Percentiles rank a stretch among this genome's conserved stretches.
Conservation (phyloP, 768 basidiomycete genomes). For the Kwoniella dendrophila region DNA sequence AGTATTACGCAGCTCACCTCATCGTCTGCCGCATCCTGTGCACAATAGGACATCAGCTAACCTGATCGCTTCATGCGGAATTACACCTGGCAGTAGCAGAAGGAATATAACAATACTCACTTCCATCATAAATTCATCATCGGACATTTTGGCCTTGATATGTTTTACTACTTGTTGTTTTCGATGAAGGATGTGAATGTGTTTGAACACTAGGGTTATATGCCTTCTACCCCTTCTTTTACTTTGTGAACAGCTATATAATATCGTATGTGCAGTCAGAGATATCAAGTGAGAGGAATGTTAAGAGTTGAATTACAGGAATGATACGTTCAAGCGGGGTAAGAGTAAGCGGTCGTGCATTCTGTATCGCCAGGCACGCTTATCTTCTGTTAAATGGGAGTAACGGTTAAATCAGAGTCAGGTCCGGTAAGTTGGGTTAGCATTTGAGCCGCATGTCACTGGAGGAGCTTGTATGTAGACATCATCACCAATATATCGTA, state of each 20-base stretch:
- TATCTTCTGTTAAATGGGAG: constrained; percentile 6
- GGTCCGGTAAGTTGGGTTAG: no score
- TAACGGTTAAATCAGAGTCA: background rate
- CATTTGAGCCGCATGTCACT: no score
- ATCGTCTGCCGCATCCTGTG: constrained; percentile 56
- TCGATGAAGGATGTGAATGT: no score
- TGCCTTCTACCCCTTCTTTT: no score
- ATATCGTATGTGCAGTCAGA: no score
- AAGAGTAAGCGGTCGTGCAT: no score
- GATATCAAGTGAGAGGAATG: constrained; percentile 1
- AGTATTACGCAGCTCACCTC: constrained; percentile 38
- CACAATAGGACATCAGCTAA: background rate
- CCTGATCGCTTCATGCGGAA: constrained; percentile 1
- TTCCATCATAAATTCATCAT: constrained; percentile 58
- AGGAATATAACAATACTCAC: constrained; percentile 34
- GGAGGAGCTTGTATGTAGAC: no score
- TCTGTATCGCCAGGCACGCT: background rate
- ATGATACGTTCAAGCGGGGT: background rate
- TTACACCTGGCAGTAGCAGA: background rate
- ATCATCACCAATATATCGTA: no score
- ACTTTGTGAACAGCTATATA: no score
- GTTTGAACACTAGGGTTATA: no score
- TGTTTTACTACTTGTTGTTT: no score
- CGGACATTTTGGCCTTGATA: constrained; percentile 50
- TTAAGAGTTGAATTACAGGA: background rate